Base-by-base conservation (phyloP, 495 filamentous ascomycete genomes). In the Pyrenopolyporus hunteri region DNA sequence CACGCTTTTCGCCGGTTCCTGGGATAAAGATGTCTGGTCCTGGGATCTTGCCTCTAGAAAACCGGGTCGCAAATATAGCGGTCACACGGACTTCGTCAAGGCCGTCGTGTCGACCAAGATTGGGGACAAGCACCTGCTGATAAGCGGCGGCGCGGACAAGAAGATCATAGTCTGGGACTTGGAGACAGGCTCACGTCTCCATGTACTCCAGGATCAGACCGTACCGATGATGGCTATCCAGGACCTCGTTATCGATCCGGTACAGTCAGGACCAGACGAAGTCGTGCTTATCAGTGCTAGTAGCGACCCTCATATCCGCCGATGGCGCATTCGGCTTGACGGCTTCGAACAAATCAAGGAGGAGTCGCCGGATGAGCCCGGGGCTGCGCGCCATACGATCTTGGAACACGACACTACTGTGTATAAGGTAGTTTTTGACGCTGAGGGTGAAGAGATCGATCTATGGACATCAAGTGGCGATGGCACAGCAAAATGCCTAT, bases 381-480 rank as follows among this genome's bases (percentile, higher is more conserved):
- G 73, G 20, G 66, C 73, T 10, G 73, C 74, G 45, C 76, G 78
- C 0, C 80, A 83, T 9, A 84, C 89, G 1, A 83, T 97, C 25
- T 72, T 89, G 9, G 87, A 87, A 40, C 93, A 97, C 73, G 92
- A 96, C 17, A 98, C 94, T 2, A 94, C 87, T 59, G 87, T 98
- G 9, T 90, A 96, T 72, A 87, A 82, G 65, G 72, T 97, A 7
- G 72, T 77, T 19, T 88, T 93, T 54, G 87, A 89, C 43, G 40
- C 60, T 19, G 72, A 74, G 17, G 59, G 66, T 26, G 76, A 76
- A 26, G 90, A 91, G 49, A 80, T 77, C 2, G 93, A 97, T 63
- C 77, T 98, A 22, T 97, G 90, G 90, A 96, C 92, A 9, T 88
- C 93, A 2, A 93, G 89, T 25, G 90, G 91, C 9, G 94, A 98